These are phyloP conservation scores for Populus deltoides DNA, from an alignment of 345 rosid genomes.

Conservation along the genomic window DNA sequence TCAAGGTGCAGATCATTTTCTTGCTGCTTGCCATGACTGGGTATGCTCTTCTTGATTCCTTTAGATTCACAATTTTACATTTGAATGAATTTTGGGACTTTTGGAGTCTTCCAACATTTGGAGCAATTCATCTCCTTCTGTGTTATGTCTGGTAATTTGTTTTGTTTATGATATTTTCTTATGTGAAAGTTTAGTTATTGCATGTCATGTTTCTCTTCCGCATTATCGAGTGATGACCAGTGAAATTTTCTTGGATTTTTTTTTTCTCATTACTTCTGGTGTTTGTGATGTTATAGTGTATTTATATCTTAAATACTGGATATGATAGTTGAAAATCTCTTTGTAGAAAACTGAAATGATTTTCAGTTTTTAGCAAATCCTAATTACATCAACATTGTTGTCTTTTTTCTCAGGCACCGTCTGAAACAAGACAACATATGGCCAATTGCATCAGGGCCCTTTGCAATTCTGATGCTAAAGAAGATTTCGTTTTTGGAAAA, in stretches of 20 bases:
- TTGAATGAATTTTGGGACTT: not conserved
- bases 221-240: not conserved
- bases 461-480: conserved; percentile 80
- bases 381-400: not conserved
- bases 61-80: not conserved
- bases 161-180: not conserved
- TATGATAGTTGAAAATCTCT: not conserved
- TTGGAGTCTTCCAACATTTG: not conserved
- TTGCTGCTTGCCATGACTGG: conserved; percentile 98
- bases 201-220: not conserved
- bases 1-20: conserved; percentile 86
- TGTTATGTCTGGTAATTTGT: not conserved
- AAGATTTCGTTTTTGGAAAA: conserved; percentile 85
- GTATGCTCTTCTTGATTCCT: conserved; percentile 38
- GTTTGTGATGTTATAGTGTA: not conserved
- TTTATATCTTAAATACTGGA: not conserved
- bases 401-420: conserved; percentile 61
- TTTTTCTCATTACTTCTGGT: not conserved
- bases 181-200: not conserved
- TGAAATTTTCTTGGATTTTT: not conserved
- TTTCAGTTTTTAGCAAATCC: not conserved
- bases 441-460: conserved; percentile 81
- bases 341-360: not conserved
- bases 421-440: conserved; percentile 69
- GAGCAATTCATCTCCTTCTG: not conserved